These are phyloP conservation scores for Parascedosporium putredinis DNA, from an alignment of 2,329 filamentous ascomycete genomes.

Conservation along the genomic window DNA sequence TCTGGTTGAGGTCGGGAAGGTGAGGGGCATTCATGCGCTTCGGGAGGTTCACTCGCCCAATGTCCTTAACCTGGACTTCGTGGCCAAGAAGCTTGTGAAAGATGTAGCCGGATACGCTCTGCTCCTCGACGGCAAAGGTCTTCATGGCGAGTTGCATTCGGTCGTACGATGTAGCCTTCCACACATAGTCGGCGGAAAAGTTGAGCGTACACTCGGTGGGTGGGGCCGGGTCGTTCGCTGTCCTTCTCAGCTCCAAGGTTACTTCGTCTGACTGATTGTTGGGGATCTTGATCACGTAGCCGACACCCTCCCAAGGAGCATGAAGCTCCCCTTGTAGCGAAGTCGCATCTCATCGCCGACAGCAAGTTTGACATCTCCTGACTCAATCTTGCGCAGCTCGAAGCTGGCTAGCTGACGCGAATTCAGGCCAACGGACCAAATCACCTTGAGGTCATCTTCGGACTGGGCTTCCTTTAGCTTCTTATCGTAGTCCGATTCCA, in stretches of 20 bases:
- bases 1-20: constrained; percentile 86
- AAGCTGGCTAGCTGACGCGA: constrained; percentile 97
- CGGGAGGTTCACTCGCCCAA: constrained; percentile 71
- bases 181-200: constrained; percentile 97
- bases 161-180: constrained; percentile 98
- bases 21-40: constrained; percentile 96
- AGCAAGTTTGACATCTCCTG: constrained; percentile 93
- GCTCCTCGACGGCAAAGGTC: constrained; percentile 93
- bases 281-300: constrained; percentile 98
- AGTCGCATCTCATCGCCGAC: constrained; percentile 98
- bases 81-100: constrained; percentile 95
- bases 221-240: constrained; percentile 90
- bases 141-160: constrained; percentile 99
- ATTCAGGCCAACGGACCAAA: constrained; percentile 92
- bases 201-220: constrained; percentile 95
- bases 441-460: constrained; percentile 86
- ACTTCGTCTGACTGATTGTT: constrained; percentile 99
- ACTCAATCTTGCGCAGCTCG: constrained; percentile 89
- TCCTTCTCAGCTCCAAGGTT: constrained; percentile 84
- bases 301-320: constrained; percentile 90
- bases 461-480: constrained; percentile 98
- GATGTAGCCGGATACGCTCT: constrained; percentile 97
- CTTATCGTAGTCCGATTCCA: constrained; percentile 97
- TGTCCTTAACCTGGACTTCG: constrained; percentile 84
- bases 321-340: constrained; percentile 93